Evolutionary conservation across 768 basidiomycete genomes (phyloP), one percentile per base, ranked within the genome.

Genomic region (Termitomyces sp.): DNA sequence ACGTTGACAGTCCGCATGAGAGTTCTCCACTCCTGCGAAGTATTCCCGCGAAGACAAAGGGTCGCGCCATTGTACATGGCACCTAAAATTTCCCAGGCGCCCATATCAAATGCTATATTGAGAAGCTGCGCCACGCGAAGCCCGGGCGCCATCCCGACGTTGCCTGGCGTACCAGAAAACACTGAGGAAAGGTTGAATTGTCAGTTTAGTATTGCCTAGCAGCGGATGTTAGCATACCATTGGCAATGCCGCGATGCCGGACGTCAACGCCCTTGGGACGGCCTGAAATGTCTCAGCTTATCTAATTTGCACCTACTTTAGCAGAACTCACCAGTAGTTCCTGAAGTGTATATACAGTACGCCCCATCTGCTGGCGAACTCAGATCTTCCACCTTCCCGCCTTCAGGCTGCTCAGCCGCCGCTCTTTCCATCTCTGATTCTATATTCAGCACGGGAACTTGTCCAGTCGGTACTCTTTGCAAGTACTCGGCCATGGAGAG

Each of bases 291-390:
- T 79, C 58, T 36, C 47, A 16, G 39, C 28, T 36, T 41, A 41
- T 44, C 31, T 29, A 51, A 56, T 22, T 10, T 56, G 6, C 6
- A 29, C 4, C 4, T 3, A 3, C 29, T 3, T 6, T 29, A 29
- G 29, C 31, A 50, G 48, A 18, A 18, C 60, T 29, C 61, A 54
- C 58, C 41, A 42, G 56, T 65, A 74, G 53, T 66, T 81, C 83
- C 83, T 44, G 81, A 81, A 12, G 84, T 86, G 66, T 84, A 85
- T 44, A 86, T 84, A 39, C 84, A 77, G 68, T 84, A 84, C 10
- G 75, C 77, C 31, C 78, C 76, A 60, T 83, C 77, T 7, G 68
- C 69, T 20, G 74, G 63, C 16, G 68, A 68, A 24, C 74, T 73
- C 51, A 68, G 51, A 61, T 81, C 78, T 42, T 70, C 62, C 4